Evolutionary conservation across 2,329 filamentous ascomycete species (phyloP), one percentile per base, ranked within the genome.

Genomic region (Magnaporthiopsis incrustans): DNA sequence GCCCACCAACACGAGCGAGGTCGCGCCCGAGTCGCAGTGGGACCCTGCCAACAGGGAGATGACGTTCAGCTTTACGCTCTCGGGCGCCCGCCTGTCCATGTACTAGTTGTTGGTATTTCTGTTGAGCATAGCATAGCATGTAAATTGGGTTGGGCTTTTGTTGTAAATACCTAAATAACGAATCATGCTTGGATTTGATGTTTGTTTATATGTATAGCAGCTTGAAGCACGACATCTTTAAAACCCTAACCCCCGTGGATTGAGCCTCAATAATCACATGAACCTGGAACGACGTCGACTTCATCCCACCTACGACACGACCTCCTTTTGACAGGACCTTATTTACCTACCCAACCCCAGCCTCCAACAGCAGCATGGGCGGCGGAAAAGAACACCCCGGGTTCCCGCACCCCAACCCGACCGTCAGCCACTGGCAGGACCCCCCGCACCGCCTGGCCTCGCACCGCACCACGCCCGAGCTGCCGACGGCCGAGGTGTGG

Each of bases 341-440:
- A 35, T 12, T 2, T 12, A 35, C 33, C 7, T 35, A 35, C 33
- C 33, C 33, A 35, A 26, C 26, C 26, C 5, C 53, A 50, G 14
- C 44, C 2, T 14, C 14, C 1, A 32, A 10, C 38, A 56, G 27
- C 60, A 61, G 15, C 12, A 63, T 63, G 62, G 62, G 62, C 53
- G 62, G 62, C 62, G 62, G 62, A 32, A 57, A 53, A 14, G 22
- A 50, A 8, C 62, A 57, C 32, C 62, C 56, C 25, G 62, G 62
- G 33, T 63, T 68, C 58, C 77, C 77, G 1, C 69, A 70, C 4
- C 61, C 69, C 0, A 72, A 75, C 53, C 75, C 77, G 2, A 77
- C 75, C 1, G 27, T 68, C 8, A 72, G 77, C 5, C 75, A 73
- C 63, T 71, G 70, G 69, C 68, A 70, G 60, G 32, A 60, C 15